Evolutionary conservation across 2,329 filamentous ascomycete species (phyloP).

Genomic region (Fusarium floridanum): DNA sequence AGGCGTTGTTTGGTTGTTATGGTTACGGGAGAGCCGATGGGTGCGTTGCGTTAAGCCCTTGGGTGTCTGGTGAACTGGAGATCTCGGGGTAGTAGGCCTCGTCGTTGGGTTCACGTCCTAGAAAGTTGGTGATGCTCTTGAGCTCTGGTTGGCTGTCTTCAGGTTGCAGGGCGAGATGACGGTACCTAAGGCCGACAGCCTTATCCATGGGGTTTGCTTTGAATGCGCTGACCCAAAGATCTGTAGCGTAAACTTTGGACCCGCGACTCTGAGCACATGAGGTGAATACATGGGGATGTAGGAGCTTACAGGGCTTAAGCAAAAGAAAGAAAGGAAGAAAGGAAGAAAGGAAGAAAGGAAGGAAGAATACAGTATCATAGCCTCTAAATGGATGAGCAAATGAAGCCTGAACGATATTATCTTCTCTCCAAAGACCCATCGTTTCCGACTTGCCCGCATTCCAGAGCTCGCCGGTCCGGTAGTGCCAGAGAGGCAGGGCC

Average conservation of each 20-base stretch:
- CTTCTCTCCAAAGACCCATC: slow-evolving; percentile 61
- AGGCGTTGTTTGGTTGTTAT: slow-evolving; percentile 27
- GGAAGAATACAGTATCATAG: slow-evolving; percentile 70
- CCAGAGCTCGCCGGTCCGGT: too few species aligned
- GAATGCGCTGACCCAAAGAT: slow-evolving; percentile 67
- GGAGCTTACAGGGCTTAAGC: slow-evolving; percentile 59
- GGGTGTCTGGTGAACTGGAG: slow-evolving; percentile 21
- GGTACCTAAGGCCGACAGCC: slow-evolving; percentile 61
- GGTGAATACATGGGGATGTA: not conserved
- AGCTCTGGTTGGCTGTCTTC: slow-evolving; percentile 68
- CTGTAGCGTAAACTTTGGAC: slow-evolving; percentile 60
- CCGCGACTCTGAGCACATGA: not conserved
- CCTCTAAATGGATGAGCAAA: slow-evolving; percentile 67
- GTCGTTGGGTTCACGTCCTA: slow-evolving; percentile 58
- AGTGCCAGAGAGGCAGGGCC: too few species aligned
- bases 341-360: too few species aligned
- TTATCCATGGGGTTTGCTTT: slow-evolving; percentile 63
- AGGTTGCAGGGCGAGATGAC: slow-evolving; percentile 63
- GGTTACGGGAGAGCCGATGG: slow-evolving; percentile 19
- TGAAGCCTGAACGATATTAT: slow-evolving; percentile 64
- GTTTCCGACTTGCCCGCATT: slow-evolving; percentile 65
- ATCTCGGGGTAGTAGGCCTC: slow-evolving; percentile 44
- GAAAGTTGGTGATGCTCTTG: slow-evolving; percentile 64
- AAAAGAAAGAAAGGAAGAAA: too few species aligned
- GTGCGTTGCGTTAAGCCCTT: slow-evolving; percentile 2